Evolutionary conservation across 495 filamentous ascomycete species (phyloP).

Genomic region (Penicillium riverlandense): DNA sequence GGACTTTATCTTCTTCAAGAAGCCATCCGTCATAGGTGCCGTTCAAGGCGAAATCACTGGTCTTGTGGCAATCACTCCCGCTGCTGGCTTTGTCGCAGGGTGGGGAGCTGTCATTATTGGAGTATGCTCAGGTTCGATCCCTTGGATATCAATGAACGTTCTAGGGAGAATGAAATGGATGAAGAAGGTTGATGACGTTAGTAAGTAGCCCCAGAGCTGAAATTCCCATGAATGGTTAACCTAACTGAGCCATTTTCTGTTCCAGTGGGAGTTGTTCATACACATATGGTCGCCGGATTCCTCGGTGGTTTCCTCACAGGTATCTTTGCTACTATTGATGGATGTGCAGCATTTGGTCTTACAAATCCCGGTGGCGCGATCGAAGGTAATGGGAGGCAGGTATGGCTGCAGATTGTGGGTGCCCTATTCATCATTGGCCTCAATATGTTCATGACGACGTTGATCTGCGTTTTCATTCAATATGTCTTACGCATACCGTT

Average conservation of each 20-base stretch:
- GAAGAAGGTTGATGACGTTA: conserved; percentile 41
- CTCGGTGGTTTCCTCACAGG: conserved; percentile 47
- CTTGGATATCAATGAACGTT: conserved; percentile 49
- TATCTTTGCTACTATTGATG: conserved; percentile 45
- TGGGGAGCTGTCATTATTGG: conserved; percentile 50
- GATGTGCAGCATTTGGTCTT: conserved; percentile 41
- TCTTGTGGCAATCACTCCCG: conserved; percentile 50
- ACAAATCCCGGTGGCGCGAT: conserved; percentile 46
- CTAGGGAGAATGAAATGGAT: conserved; percentile 37
- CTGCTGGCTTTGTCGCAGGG: conserved; percentile 48
- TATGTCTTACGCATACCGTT: conserved; percentile 40
- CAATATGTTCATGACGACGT: conserved; percentile 47
- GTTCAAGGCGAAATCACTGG: conserved; percentile 50
- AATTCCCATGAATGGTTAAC: too few relatives aligned
- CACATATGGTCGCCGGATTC: conserved; percentile 44
- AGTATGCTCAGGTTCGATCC: conserved; percentile 40
- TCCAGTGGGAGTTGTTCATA: conserved; percentile 44
- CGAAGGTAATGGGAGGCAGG: conserved; percentile 44
- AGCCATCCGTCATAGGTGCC: conserved; percentile 45
- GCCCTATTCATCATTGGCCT: conserved; percentile 50
- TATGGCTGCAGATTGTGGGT: conserved; percentile 47
- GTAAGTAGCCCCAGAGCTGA: conserved; percentile 4
- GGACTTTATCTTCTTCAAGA: conserved; percentile 41
- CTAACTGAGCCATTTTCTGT: neutral
- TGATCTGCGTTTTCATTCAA: conserved; percentile 49